Base-by-base conservation (phyloP, 225 moss, liverwort and hornwort genomes). In the Lunularia cruciata region DNA sequence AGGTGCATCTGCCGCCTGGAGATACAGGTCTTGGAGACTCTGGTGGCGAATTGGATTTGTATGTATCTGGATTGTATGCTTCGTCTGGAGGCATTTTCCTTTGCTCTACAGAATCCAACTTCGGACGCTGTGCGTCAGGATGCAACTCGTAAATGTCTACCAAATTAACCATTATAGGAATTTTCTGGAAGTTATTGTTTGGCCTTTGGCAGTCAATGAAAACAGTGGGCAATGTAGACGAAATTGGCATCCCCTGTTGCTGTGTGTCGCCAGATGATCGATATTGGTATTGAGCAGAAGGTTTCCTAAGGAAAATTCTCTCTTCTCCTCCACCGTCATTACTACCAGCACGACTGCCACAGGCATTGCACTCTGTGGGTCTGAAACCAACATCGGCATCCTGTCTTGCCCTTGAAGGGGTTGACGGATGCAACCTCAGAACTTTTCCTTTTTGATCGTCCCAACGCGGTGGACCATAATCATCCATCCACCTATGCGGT, bases 391-490 rank as follows among this genome's bases (percentile, higher is more conserved):
- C 40, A 32, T 0, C 39, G 8, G 38, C 8, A 28, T 39, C 28
- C 55, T 66, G 47, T 51, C 47, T 34, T 4, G 49, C 18, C n/a
- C 67, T 49, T 3, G 35, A 35, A 8, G 60, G 60, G 5, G 19
- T 10, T 7, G 38, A 11, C 12, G 28, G 25, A 8, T 25, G 23
- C 2, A 25, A 57, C 12, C 18, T 2, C 8, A 2, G 28, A 47
- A 54, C 54, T 18, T 18, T 13, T 4, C 38, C 19, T 6, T 6
- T 28, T 4, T 67, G 32, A 30, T 30, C 40, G 2, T 57, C 55
- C 69, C 69, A 69, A 15, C 56, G 25, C 11, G 56, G 56, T 25
- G 69, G 54, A 15, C 69, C 69, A 19, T 56, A 69, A 32, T 69
- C 69, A 16, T 25, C 69, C 69, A 69, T 69, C 69, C 69, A 69